Evolutionary conservation across 2,329 filamentous ascomycete species (phyloP).

Genomic region (Monilinia laxa): DNA sequence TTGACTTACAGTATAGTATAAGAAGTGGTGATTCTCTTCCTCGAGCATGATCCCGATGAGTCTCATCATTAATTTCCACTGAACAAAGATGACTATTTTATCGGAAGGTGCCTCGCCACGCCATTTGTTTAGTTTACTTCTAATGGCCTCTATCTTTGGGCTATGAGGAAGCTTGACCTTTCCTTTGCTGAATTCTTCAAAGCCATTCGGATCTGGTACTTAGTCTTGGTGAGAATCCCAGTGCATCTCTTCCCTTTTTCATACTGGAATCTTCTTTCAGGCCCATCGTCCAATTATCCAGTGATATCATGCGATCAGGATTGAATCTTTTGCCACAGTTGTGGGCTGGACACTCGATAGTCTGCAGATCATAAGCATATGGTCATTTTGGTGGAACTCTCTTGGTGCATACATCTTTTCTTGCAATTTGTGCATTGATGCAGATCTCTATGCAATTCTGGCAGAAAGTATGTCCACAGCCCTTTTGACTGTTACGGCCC

Average conservation of each 20-base stretch:
- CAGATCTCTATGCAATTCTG: background rate
- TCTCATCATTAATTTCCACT: slow-evolving; percentile 14
- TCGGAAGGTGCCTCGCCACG: background rate
- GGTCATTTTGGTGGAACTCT: no score
- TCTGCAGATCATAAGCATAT: background rate
- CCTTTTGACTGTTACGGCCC: background rate
- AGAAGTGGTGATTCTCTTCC: background rate
- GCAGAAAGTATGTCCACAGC: slow-evolving; percentile 8
- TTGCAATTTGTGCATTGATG: background rate
- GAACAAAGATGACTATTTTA: slow-evolving; percentile 11
- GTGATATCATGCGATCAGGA: background rate
- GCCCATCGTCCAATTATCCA: background rate
- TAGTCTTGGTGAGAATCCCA: background rate
- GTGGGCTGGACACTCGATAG: background rate
- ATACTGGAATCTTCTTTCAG: background rate
- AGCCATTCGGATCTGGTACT: slow-evolving; percentile 6
- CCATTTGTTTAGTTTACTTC: background rate
- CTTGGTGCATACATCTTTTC: background rate
- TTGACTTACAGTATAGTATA: slow-evolving; percentile 3
- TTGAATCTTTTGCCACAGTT: background rate
- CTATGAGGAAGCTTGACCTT: background rate
- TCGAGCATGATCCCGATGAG: slow-evolving; percentile 12
- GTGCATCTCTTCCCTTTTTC: background rate
- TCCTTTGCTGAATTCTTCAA: background rate
- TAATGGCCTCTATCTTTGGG: slow-evolving; percentile 4